Evolutionary conservation across 306 rosid species (phyloP).

Genomic region (Fragaria ananassa): DNA sequence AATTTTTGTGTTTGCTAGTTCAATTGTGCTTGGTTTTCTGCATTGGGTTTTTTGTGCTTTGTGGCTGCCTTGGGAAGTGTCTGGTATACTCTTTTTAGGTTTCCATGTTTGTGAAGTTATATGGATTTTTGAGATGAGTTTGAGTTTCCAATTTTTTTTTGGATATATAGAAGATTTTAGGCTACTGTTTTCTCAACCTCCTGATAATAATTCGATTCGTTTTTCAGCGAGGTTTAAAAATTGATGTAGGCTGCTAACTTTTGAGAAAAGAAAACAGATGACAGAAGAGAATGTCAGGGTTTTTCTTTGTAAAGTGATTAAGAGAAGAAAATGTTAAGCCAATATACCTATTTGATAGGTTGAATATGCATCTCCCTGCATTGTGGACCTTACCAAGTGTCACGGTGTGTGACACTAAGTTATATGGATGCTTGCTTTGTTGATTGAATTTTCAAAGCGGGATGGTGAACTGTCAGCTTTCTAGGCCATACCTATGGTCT

Average conservation of each 20-base stretch:
- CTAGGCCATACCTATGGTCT: not conserved
- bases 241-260: not conserved
- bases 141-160: not conserved
- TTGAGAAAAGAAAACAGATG: not conserved
- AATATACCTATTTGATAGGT: not conserved
- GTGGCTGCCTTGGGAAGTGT: not conserved
- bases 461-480: not conserved
- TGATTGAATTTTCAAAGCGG: not conserved
- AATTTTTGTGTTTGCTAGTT: not conserved
- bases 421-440: not conserved
- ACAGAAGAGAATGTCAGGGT: not conserved
- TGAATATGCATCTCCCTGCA: not conserved
- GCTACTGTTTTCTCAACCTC: not conserved
- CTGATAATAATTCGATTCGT: not conserved
- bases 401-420: too few species aligned
- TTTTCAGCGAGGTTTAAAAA: not conserved
- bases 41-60: not conserved
- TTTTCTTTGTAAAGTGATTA: not conserved
- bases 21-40: not conserved
- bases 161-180: not conserved
- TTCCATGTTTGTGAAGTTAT: not conserved
- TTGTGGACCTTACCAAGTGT: not conserved
- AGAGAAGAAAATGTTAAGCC: not conserved
- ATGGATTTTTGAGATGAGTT: not conserved
- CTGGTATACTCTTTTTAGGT: not conserved